Evolutionary conservation across 768 basidiomycete species (phyloP), one percentile per base, ranked within the genome.

Genomic region (Suillus decipiens): DNA sequence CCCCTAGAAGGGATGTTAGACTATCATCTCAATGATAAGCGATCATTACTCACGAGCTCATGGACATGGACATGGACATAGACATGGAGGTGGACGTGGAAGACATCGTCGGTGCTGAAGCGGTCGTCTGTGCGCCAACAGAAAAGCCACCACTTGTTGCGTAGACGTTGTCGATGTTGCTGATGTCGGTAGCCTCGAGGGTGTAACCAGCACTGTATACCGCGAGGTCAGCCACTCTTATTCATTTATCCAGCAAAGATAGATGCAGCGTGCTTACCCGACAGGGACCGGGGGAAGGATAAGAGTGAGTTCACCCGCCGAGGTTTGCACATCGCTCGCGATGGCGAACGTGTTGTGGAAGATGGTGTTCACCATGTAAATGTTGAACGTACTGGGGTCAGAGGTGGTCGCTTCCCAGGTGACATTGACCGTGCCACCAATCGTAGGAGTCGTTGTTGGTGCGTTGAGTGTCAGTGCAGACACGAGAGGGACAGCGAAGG

Each of bases 291-390:
- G 57, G 19, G 86, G 86, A 4, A 89, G 63, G 0, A 58, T 43
- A n/a, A 89, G 15, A 1, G 76, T 78, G 2, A 82, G 1, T 1
- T 67, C 42, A 0, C 77, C 76, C 5, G 59, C 14, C 1, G 75
- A 45, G 1, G 84, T 77, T 24, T 76, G 62, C 2, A 89, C 76
- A 63, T 84, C 85, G 78, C 82, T 87, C 14, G 80, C 82, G 61
- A 90, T 79, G 53, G 82, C 87, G 55, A 80, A 84, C 0, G 77
- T 60, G 61, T 84, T 73, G 75, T 88, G 77, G 81, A 89, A 89
- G 1, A 34, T 28, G 0, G 67, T 19, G 73, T 87, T 86, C 55
- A 66, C 58, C 61, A 89, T 73, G 71, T 84, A 78, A 17, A 89
- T 39, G 22, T 81, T 76, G 69, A 82, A 85, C 5, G 62, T 59